These are phyloP conservation scores for Saprolegnia parasitica DNA, from an alignment of 352 stramenopile genomes.

Conservation along the genomic window DNA sequence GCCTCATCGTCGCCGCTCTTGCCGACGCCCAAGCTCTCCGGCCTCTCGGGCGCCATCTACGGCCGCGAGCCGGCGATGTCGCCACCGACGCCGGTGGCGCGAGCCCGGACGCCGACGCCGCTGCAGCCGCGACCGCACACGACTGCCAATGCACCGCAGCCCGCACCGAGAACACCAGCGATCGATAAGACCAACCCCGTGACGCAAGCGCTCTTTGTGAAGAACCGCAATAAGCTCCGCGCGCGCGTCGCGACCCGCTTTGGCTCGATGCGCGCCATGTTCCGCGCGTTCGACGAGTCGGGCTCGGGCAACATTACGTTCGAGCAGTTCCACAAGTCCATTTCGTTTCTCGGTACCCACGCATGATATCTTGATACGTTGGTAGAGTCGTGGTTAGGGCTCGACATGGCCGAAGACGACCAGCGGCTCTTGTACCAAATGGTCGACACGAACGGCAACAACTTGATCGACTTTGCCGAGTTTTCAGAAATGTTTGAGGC, in stretches of 20 bases:
- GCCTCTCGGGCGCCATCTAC: neutral
- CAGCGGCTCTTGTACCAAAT: constrained; percentile 45
- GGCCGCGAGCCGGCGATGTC: neutral
- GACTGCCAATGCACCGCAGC: neutral
- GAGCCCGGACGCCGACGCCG: no score
- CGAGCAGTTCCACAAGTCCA: constrained; percentile 47
- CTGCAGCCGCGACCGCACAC: neutral
- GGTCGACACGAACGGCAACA: constrained; percentile 67
- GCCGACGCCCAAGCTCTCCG: neutral
- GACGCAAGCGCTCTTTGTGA: constrained; percentile 32
- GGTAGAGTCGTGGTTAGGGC: neutral
- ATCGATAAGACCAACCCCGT: constrained; percentile 8
- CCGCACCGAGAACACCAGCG: no score
- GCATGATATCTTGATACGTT: neutral
- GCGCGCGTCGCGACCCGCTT: constrained; percentile 69
- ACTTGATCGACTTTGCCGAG: constrained; percentile 62
- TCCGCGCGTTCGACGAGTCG: constrained; percentile 64
- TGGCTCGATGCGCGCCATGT: constrained; percentile 71
- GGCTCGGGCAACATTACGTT: constrained; percentile 63
- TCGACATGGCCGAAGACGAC: constrained; percentile 64
- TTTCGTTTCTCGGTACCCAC: constrained; percentile 8
- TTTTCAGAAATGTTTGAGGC: constrained; percentile 70
- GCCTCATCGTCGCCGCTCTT: neutral
- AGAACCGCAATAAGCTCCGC: constrained; percentile 50
- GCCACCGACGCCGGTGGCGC: no score